phyloP scores from a whole-genome alignment of 805 yeast genomes.

The Naumovozyma baii region DNA sequence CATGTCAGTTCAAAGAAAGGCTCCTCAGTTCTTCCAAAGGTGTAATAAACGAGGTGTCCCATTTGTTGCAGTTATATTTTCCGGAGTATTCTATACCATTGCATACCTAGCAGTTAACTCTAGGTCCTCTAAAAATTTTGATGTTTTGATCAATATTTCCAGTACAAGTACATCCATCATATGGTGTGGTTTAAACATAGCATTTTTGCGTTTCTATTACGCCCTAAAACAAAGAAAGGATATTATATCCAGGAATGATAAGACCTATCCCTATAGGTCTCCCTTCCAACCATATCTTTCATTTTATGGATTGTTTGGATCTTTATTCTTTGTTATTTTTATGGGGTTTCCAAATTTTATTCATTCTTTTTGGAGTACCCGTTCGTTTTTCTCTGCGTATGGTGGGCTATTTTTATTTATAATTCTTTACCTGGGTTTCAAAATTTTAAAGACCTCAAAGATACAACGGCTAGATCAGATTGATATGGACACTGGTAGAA shows the following conservation, averaged over 20 bases:
- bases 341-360: conserved; percentile 59
- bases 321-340: conserved; percentile 39
- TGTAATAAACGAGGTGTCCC: conserved; percentile 68
- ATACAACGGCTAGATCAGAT: conserved; percentile 60
- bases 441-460: conserved; percentile 50
- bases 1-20: conserved; percentile 45
- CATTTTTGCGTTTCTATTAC: conserved; percentile 54
- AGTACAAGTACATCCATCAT: conserved; percentile 70
- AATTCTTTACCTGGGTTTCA: conserved; percentile 45
- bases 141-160: conserved; percentile 54
- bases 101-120: conserved; percentile 52
- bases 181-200: conserved; percentile 65
- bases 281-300: conserved; percentile 66
- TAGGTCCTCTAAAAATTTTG: conserved; percentile 53
- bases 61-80: conserved; percentile 53
- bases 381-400: conserved; percentile 56
- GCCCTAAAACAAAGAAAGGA: conserved; percentile 56
- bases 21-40: conserved; percentile 49
- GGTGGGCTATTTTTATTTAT: conserved; percentile 49
- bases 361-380: conserved; percentile 47
- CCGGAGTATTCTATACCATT: conserved; percentile 51
- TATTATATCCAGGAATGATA: conserved; percentile 52
- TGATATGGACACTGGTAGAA: conserved; percentile 75
- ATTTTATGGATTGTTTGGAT: conserved; percentile 49
- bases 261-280: conserved; percentile 57